These are phyloP conservation scores for Suhomyces coccinellae DNA, from an alignment of 1,139 yeast genomes.

Conservation along the genomic window DNA sequence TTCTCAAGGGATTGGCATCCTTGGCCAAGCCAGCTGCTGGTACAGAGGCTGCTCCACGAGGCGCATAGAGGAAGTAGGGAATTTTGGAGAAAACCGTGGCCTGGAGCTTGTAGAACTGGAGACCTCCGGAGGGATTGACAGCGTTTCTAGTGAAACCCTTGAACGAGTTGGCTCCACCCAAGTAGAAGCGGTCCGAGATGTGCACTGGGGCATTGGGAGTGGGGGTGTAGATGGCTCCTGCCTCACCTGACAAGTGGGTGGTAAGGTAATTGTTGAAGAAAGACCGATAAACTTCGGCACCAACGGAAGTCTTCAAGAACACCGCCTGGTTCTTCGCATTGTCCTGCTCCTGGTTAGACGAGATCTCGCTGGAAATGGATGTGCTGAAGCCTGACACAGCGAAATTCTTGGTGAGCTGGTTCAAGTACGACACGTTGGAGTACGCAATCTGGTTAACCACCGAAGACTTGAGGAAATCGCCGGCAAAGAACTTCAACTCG, in stretches of 20 bases:
- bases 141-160: slow-evolving; percentile 43
- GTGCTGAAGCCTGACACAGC: slow-evolving; percentile 31
- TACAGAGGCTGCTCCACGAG: slow-evolving; percentile 19
- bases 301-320: slow-evolving; percentile 30
- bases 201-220: slow-evolving; percentile 34
- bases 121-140: slow-evolving; percentile 42
- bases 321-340: slow-evolving; percentile 22
- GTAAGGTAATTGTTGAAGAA: slow-evolving; percentile 39
- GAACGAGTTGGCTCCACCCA: slow-evolving; percentile 45
- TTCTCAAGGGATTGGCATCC: slow-evolving; percentile 43
- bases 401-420: slow-evolving; percentile 31
- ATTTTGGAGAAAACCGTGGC: slow-evolving; percentile 38
- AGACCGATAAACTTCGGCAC: slow-evolving; percentile 39
- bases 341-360: slow-evolving; percentile 35
- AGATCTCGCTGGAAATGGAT: slow-evolving; percentile 28
- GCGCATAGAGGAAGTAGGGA: slow-evolving; percentile 32
- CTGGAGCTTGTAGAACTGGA: slow-evolving; percentile 38
- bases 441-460: slow-evolving; percentile 30
- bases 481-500: slow-evolving; percentile 31
- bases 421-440: slow-evolving; percentile 25
- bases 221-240: slow-evolving; percentile 39
- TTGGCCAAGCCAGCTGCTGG: slow-evolving; percentile 14
- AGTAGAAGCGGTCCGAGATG: slow-evolving; percentile 49
- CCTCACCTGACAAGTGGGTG: slow-evolving; percentile 32
- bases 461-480: slow-evolving; percentile 40